Conservation (phyloP, 2,329 filamentous ascomycete genomes). For the Stachybotrys chartarum region DNA sequence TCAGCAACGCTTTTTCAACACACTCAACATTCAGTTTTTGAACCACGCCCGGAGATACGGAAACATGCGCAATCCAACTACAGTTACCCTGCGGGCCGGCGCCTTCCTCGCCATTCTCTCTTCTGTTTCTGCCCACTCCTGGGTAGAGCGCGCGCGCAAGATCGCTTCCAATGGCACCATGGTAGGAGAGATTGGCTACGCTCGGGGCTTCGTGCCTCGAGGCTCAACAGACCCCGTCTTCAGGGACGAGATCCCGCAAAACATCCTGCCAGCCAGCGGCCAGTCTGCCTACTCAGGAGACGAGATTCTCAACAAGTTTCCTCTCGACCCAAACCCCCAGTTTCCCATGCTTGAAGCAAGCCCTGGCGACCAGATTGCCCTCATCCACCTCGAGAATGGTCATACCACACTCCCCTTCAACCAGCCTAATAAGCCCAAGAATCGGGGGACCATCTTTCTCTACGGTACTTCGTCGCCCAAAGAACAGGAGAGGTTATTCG, state of each 20-base stretch:
- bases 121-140: slow-evolving; percentile 57
- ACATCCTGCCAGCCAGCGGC: slow-evolving; percentile 53
- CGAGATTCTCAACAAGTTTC: slow-evolving; percentile 40
- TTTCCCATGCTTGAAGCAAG: slow-evolving; percentile 56
- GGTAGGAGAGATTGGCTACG: slow-evolving; percentile 62
- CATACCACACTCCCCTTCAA: slow-evolving; percentile 58
- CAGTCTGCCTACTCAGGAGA: slow-evolving; percentile 58
- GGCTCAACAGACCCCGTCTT: slow-evolving; percentile 40
- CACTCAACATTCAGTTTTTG: not conserved
- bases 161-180: slow-evolving; percentile 70
- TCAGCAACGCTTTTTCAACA: not conserved
- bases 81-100: slow-evolving; percentile 3
- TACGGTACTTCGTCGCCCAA: slow-evolving; percentile 62
- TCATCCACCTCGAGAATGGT: slow-evolving; percentile 69
- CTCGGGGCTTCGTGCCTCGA: slow-evolving; percentile 63
- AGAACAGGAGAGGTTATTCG: slow-evolving; percentile 38
- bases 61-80: slow-evolving; percentile 12
- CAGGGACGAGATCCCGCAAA: slow-evolving; percentile 50
- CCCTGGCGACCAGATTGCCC: slow-evolving; percentile 56
- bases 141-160: slow-evolving; percentile 70
- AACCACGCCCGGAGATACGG: not conserved
- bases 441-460: slow-evolving; percentile 66
- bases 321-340: slow-evolving; percentile 29
- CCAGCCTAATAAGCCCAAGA: slow-evolving; percentile 51
- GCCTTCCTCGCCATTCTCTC: slow-evolving; percentile 22